Conservation (phyloP, 2,329 filamentous ascomycete genomes). For the Pestalotiopsis fici region DNA sequence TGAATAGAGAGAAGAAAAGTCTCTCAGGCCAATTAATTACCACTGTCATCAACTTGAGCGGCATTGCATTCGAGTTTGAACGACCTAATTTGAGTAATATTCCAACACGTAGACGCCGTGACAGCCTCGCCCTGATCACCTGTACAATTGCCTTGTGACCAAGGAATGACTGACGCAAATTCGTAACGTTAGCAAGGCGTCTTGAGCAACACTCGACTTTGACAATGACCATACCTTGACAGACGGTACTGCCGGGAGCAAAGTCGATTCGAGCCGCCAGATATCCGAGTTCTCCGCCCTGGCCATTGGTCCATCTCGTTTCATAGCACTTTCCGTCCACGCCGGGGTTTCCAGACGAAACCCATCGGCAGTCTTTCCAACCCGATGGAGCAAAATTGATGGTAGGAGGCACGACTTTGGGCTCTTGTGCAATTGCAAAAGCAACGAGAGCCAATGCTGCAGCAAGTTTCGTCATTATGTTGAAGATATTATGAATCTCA, state of each 20-base stretch:
- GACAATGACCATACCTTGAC: background rate
- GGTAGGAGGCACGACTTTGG: background rate
- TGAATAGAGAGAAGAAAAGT: background rate
- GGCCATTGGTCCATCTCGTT: background rate
- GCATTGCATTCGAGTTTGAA: background rate
- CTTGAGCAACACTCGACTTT: no score
- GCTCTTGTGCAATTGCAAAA: background rate
- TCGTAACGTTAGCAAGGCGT: background rate
- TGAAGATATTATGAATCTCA: background rate
- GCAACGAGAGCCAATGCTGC: background rate
- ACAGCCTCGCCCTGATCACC: background rate
- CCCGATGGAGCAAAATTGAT: background rate
- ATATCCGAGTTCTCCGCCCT: background rate
- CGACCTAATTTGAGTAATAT: background rate
- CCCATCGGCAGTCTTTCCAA: background rate
- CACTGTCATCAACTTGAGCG: background rate
- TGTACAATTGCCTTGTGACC: background rate
- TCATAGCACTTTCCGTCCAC: background rate
- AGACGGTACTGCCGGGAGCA: background rate
- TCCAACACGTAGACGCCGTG: background rate
- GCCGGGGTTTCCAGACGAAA: background rate
- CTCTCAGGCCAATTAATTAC: background rate
- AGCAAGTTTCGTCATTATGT: background rate
- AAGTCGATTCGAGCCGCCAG: background rate
- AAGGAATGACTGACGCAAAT: background rate